Percentiles rank a stretch among this genome's conserved stretches.
These are phyloP conservation scores for Ceratobasidium papillatum DNA, from an alignment of 1,284 basidiomycete species.

Conservation along the genomic window DNA sequence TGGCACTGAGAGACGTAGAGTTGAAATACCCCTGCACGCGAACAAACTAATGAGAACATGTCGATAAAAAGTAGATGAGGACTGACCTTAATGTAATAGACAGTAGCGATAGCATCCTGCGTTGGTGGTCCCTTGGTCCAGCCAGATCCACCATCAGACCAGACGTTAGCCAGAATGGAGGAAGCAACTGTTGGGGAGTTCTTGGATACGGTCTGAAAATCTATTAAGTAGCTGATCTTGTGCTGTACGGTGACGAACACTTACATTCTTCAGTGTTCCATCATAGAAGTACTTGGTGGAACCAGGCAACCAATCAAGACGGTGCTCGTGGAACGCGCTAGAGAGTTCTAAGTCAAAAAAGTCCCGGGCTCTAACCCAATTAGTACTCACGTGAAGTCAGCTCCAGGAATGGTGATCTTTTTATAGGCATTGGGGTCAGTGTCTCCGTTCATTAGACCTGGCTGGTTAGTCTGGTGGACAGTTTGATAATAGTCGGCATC, in stretches of 20 bases:
- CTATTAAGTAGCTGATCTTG: neutral
- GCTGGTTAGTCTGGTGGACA: slow-evolving; percentile 46
- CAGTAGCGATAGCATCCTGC: slow-evolving; percentile 44
- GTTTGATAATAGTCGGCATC: slow-evolving; percentile 44
- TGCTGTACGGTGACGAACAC: neutral
- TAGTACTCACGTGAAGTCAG: slow-evolving; percentile 45
- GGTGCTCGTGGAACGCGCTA: slow-evolving; percentile 46
- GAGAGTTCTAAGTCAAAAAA: neutral
- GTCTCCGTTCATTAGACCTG: slow-evolving; percentile 43
- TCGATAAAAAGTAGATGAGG: neutral
- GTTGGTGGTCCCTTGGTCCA: slow-evolving; percentile 45
- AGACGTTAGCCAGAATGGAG: slow-evolving; percentile 35
- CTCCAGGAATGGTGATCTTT: slow-evolving; percentile 35
- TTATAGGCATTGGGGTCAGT: slow-evolving; percentile 43
- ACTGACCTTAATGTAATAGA: slow-evolving; percentile 45
- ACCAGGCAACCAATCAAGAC: slow-evolving; percentile 45
- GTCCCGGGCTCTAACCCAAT: too few relatives aligned
- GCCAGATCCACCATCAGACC: slow-evolving; percentile 35
- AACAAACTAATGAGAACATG: neutral
- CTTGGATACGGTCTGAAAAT: slow-evolving; percentile 42
- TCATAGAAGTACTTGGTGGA: slow-evolving; percentile 43
- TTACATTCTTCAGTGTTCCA: slow-evolving; percentile 37
- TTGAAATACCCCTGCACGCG: slow-evolving; percentile 45
- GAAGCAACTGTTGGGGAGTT: slow-evolving; percentile 43
- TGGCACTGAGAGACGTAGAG: slow-evolving; percentile 41